Conservation (phyloP, 2,329 filamentous ascomycete genomes). For the Microdochium paspali region DNA sequence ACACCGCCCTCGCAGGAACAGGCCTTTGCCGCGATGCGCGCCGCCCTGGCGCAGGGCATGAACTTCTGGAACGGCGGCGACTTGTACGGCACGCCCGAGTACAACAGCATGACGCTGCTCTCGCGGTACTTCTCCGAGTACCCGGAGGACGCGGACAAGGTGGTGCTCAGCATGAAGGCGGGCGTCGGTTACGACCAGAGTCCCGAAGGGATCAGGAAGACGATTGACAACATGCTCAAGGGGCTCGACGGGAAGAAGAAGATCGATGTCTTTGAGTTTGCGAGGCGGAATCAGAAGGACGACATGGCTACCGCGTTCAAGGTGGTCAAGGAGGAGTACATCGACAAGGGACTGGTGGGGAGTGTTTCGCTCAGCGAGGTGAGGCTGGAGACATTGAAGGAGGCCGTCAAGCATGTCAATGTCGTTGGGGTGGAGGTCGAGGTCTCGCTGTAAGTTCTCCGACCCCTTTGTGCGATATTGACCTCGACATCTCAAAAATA, state of each 20-base stretch:
- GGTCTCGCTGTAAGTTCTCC: slow-evolving; percentile 20
- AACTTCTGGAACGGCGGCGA: slow-evolving; percentile 45
- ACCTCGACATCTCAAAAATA: slow-evolving; percentile 6
- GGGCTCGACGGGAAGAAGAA: slow-evolving; percentile 40
- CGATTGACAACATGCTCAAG: slow-evolving; percentile 34
- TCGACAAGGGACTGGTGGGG: slow-evolving; percentile 28
- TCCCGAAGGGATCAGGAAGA: no score
- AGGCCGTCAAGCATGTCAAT: slow-evolving; percentile 21
- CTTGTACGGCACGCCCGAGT: slow-evolving; percentile 41
- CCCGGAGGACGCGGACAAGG: slow-evolving; percentile 45
- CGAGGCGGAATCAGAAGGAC: slow-evolving; percentile 34
- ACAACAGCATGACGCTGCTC: slow-evolving; percentile 42
- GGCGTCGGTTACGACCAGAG: slow-evolving; percentile 29
- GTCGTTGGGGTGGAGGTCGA: slow-evolving; percentile 28
- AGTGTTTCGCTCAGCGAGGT: slow-evolving; percentile 30
- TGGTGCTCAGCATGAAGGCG: slow-evolving; percentile 50
- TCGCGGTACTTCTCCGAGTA: slow-evolving; percentile 46
- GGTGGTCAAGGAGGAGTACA: slow-evolving; percentile 23
- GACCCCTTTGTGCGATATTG: not conserved
- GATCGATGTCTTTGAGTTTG: slow-evolving; percentile 44
- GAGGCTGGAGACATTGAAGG: slow-evolving; percentile 26
- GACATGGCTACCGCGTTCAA: slow-evolving; percentile 24
- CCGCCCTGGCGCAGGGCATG: slow-evolving; percentile 26
- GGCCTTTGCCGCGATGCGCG: slow-evolving; percentile 37
- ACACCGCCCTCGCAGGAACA: slow-evolving; percentile 23